A percentile compares a stretch with the other conserved stretches of the same genome.
Conservation (phyloP, 768 basidiomycete genomes). For the Pisolithus albus region DNA sequence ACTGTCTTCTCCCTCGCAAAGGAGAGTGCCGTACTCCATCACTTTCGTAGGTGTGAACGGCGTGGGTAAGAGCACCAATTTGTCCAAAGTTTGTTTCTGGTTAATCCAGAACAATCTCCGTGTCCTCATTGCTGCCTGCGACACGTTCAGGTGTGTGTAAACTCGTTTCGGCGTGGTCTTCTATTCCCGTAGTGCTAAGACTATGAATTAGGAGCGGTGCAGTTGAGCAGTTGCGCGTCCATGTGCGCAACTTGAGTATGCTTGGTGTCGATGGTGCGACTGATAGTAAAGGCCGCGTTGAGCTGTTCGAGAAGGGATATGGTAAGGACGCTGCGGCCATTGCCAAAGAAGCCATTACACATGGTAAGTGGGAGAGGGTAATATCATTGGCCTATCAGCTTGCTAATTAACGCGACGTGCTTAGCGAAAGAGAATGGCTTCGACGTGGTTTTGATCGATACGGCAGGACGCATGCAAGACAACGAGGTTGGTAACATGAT, state of each 20-base stretch:
- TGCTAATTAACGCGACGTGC: constrained; percentile 1
- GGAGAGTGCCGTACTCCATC: constrained; percentile 83
- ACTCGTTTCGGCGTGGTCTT: not conserved
- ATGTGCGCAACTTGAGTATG: constrained; percentile 90
- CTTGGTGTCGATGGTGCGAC: constrained; percentile 63
- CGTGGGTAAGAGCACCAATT: constrained; percentile 96
- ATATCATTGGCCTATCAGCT: not conserved
- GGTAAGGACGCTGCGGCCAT: constrained; percentile 99
- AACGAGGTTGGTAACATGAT: constrained; percentile 64
- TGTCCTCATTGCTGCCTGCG: constrained; percentile 96
- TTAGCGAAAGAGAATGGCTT: constrained; percentile 84
- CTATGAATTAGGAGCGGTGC: constrained; percentile 69
- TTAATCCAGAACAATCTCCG: constrained; percentile 89
- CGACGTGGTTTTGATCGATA: constrained; percentile 96
- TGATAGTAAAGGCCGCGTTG: constrained; percentile 71
- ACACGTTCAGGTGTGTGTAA: constrained; percentile 76
- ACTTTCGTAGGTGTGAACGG: constrained; percentile 99
- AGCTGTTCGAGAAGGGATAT: constrained; percentile 93
- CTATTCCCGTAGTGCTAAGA: not conserved
- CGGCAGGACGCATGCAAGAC: constrained; percentile 98
- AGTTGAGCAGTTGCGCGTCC: constrained; percentile 94
- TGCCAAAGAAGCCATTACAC: constrained; percentile 87
- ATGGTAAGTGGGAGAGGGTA: constrained; percentile 51
- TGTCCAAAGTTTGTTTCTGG: constrained; percentile 99
- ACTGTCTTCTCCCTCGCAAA: constrained; percentile 65